These are phyloP conservation scores for Bretziella fagacearum DNA, from an alignment of 2,329 filamentous ascomycete genomes.

Conservation along the genomic window DNA sequence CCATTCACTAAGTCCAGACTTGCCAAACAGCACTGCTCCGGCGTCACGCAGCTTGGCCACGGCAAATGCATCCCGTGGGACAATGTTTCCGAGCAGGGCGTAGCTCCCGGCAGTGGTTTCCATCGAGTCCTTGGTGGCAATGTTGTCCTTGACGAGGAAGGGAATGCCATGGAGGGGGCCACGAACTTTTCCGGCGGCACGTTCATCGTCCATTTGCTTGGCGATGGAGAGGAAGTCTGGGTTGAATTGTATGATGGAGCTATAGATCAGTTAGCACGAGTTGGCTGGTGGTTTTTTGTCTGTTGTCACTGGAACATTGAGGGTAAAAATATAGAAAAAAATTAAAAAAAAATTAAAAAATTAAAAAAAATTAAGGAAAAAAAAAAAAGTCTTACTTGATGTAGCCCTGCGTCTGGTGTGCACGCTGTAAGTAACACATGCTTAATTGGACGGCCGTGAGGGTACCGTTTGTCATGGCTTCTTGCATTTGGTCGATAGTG, in stretches of 20 bases:
- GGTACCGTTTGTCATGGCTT: conserved; percentile 33
- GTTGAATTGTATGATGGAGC: conserved; percentile 47
- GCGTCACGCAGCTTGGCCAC: conserved; percentile 43
- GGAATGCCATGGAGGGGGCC: conserved; percentile 59
- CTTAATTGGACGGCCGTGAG: conserved; percentile 42
- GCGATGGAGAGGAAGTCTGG: conserved; percentile 50
- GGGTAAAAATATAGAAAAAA: no score
- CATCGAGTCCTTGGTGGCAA: conserved; percentile 50
- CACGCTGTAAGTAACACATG: conserved; percentile 44
- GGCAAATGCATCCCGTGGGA: conserved; percentile 51
- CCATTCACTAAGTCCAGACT: conserved; percentile 57
- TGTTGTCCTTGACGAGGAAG: conserved; percentile 59
- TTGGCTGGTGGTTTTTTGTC: no score
- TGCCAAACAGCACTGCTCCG: conserved; percentile 53
- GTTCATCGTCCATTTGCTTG: conserved; percentile 40
- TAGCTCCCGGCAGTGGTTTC: conserved; percentile 57
- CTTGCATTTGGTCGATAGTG: conserved; percentile 50
- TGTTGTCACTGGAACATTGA: no score
- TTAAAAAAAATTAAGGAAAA: no score
- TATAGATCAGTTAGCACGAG: no score
- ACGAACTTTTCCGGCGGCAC: conserved; percentile 36
- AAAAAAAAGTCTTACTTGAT: conserved; percentile 36
- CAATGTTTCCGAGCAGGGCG: conserved; percentile 46
- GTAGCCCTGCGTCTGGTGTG: conserved; percentile 45
- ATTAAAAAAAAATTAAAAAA: no score